These are phyloP conservation scores for Sarcodon sp. DNA, from an alignment of 768 basidiomycete species.

Conservation along the genomic window DNA sequence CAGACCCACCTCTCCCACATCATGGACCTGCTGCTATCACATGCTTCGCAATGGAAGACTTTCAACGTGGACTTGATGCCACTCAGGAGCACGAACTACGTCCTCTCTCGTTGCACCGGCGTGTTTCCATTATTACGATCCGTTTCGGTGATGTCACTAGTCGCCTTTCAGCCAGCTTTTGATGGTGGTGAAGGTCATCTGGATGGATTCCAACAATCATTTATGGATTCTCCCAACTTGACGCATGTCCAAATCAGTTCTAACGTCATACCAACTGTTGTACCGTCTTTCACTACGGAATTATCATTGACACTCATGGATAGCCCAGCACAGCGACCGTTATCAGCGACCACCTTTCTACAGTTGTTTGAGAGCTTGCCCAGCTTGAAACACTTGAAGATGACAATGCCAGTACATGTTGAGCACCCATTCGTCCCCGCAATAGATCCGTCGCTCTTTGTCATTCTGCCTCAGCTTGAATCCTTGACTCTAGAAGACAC, in stretches of 20 bases:
- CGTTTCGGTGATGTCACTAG: slow-evolving; percentile 13
- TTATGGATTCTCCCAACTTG: slow-evolving; percentile 7
- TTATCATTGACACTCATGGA: slow-evolving; percentile 7
- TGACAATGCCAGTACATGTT: slow-evolving; percentile 22
- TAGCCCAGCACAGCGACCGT: slow-evolving; percentile 8
- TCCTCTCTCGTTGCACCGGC: slow-evolving; percentile 23
- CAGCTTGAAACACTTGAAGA: slow-evolving; percentile 24
- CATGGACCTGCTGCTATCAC: slow-evolving; percentile 26
- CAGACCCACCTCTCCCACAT: slow-evolving; percentile 18
- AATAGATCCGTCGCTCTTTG: slow-evolving; percentile 7
- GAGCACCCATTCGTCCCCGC: slow-evolving; percentile 12
- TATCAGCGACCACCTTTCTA: slow-evolving; percentile 9
- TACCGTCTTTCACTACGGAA: slow-evolving; percentile 12
- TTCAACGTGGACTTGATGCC: slow-evolving; percentile 26
- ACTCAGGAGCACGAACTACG: slow-evolving; percentile 22
- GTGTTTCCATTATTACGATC: slow-evolving; percentile 23
- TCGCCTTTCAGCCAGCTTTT: slow-evolving; percentile 2
- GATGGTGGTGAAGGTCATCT: slow-evolving; percentile 1
- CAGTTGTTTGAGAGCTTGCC: slow-evolving; percentile 25
- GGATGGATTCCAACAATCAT: background rate
- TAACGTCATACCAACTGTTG: slow-evolving; percentile 11
- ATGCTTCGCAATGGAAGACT: slow-evolving; percentile 28
- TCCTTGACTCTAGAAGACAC: slow-evolving; percentile 17
- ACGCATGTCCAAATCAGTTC: slow-evolving; percentile 4
- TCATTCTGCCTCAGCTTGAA: slow-evolving; percentile 14